These are phyloP conservation scores for Neurospora africana DNA, from an alignment of 495 filamentous ascomycete species.

Conservation along the genomic window DNA sequence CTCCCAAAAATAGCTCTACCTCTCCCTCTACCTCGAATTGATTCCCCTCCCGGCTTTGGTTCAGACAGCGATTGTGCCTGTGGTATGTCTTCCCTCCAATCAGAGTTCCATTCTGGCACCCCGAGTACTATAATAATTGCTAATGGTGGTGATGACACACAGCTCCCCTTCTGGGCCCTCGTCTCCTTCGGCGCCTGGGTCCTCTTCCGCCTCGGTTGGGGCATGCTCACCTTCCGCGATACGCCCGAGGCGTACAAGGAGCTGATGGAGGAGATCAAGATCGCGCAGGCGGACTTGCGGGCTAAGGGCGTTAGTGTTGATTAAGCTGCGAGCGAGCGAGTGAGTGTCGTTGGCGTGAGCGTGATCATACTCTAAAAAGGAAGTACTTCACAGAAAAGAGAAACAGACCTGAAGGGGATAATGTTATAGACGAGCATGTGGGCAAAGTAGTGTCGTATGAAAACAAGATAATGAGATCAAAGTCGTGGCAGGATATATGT, in stretches of 20 bases:
- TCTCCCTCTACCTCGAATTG: slow-evolving; percentile 72
- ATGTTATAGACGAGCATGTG: not conserved
- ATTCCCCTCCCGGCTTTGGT: slow-evolving; percentile 70
- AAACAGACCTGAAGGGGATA: too few species aligned
- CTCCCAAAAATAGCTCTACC: slow-evolving; percentile 56
- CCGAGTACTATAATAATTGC: too few species aligned
- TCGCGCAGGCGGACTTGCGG: slow-evolving; percentile 55
- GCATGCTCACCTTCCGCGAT: slow-evolving; percentile 92
- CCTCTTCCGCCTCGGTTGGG: slow-evolving; percentile 80
- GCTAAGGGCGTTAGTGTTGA: slow-evolving; percentile 66
- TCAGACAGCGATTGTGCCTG: slow-evolving; percentile 60
- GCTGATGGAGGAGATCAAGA: slow-evolving; percentile 70
- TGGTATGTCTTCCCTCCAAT: slow-evolving; percentile 37
- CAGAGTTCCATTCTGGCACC: too few species aligned
- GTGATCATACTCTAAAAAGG: not conserved
- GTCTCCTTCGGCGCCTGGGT: slow-evolving; percentile 91
- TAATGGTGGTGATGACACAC: not conserved
- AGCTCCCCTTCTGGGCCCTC: slow-evolving; percentile 88
- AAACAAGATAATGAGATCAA: not conserved
- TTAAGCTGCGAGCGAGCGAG: slow-evolving; percentile 17
- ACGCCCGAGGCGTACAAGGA: slow-evolving; percentile 85
- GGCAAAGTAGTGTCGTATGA: not conserved
- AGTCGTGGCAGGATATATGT: not conserved
- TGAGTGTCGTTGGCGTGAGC: not conserved
- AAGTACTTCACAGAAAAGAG: too few species aligned